These are phyloP conservation scores for Dryas drummondii DNA, from an alignment of 306 rosid genomes.

Conservation along the genomic window DNA sequence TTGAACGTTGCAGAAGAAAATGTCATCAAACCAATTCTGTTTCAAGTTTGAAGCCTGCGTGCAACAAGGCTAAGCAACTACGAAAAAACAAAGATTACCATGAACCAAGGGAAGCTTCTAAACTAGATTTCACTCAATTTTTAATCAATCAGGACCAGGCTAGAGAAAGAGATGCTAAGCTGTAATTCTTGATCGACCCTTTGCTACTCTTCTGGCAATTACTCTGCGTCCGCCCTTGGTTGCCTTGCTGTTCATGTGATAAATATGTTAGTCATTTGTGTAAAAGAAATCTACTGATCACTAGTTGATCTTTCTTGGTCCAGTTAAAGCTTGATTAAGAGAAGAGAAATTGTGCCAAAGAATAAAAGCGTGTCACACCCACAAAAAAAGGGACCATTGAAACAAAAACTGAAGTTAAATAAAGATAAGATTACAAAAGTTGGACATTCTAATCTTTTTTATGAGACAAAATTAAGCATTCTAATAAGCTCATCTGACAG, in stretches of 20 bases:
- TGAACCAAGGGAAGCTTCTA: conserved; percentile 21
- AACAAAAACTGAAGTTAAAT: neutral
- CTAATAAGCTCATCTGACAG: neutral
- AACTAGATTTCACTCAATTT: conserved; percentile 17
- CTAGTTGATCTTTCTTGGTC: conserved; percentile 8
- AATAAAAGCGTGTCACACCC: neutral
- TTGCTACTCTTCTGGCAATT: conserved; percentile 86
- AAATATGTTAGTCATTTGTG: conserved; percentile 9
- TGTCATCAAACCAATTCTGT: neutral
- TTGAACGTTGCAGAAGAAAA: neutral
- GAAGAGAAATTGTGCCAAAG: neutral
- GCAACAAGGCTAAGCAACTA: neutral
- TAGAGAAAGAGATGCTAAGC: conserved; percentile 50
- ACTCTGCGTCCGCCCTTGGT: conserved; percentile 93
- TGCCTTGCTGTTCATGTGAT: conserved; percentile 73
- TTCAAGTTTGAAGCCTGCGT: neutral
- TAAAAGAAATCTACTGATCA: neutral
- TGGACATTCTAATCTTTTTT: too few relatives aligned
- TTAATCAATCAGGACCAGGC: neutral
- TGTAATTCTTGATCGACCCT: conserved; percentile 83
- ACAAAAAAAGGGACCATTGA: neutral
- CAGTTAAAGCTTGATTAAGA: neutral
- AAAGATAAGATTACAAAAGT: neutral
- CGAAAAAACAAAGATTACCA: neutral
- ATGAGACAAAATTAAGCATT: neutral